These are phyloP conservation scores for Penicillium parvum DNA, from an alignment of 495 filamentous ascomycete species.

Conservation along the genomic window DNA sequence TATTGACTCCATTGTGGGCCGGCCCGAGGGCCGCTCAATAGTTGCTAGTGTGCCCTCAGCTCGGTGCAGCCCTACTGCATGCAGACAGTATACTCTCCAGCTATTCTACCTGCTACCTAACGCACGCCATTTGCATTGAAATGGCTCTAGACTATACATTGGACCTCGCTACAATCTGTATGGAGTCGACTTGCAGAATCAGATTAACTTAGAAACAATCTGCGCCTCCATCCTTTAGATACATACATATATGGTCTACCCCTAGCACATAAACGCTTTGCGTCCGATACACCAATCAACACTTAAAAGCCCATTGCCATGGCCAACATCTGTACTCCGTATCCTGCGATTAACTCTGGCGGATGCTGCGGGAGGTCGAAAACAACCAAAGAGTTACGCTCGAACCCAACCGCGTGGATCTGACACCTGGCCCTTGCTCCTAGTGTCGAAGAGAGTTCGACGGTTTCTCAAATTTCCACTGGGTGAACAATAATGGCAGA, in stretches of 20 bases:
- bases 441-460: background rate
- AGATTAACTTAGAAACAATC: too few relatives aligned
- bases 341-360: conserved; percentile 8
- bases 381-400: conserved; percentile 3
- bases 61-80: conserved; percentile 13
- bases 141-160: too few relatives aligned
- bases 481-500: too few relatives aligned
- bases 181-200: too few relatives aligned
- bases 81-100: background rate
- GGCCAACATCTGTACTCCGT: background rate
- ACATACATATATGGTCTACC: background rate
- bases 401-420: conserved; percentile 17
- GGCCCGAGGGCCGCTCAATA: conserved; percentile 20
- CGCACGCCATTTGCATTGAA: background rate
- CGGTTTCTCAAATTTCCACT: too few relatives aligned
- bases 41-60: conserved; percentile 6
- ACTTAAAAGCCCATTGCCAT: background rate
- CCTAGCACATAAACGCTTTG: conserved; percentile 8
- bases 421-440: conserved; percentile 24
- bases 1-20: conserved; percentile 17
- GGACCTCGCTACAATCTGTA: too few relatives aligned
- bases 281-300: conserved; percentile 9
- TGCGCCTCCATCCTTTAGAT: too few relatives aligned
- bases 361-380: conserved; percentile 13
- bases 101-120: too few relatives aligned